phyloP scores from a whole-genome alignment of 306 rosid genomes.

The Casuarina glauca region DNA sequence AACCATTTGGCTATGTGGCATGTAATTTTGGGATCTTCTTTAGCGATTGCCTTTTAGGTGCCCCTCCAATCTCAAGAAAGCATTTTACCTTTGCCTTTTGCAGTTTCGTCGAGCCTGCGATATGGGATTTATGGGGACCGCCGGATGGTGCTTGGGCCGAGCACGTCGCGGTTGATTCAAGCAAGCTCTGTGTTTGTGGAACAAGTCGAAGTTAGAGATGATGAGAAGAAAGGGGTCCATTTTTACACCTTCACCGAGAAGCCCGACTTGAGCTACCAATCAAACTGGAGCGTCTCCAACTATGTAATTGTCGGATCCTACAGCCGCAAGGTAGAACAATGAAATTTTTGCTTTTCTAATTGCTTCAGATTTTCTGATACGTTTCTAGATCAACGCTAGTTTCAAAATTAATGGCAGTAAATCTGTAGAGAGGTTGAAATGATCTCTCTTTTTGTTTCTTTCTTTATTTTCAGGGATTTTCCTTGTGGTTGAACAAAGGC shows the following conservation, averaged over 20 bases:
- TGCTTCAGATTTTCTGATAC: too few species aligned
- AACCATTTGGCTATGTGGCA: conserved; percentile 77
- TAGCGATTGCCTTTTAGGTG: neutral
- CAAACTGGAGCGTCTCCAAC: conserved; percentile 53
- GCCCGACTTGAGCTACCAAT: conserved; percentile 46
- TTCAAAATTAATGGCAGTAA: neutral
- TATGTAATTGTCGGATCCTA: conserved; percentile 42
- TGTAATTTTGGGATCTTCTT: conserved; percentile 51
- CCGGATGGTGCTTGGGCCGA: conserved; percentile 61
- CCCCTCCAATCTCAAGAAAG: conserved; percentile 33
- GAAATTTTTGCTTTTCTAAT: neutral
- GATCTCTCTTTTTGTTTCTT: neutral
- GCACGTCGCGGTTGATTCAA: conserved; percentile 64
- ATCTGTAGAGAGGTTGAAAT: conserved; percentile 14
- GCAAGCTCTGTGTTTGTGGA: conserved; percentile 55
- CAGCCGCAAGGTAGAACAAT: conserved; percentile 50
- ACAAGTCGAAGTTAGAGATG: conserved; percentile 40
- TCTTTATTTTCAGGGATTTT: conserved; percentile 51
- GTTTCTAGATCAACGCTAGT: neutral
- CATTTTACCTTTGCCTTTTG: conserved; percentile 7
- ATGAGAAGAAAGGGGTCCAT: conserved; percentile 29
- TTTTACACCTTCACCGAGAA: conserved; percentile 51
- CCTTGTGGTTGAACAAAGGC: conserved; percentile 75
- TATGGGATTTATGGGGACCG: conserved; percentile 64
- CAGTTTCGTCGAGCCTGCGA: conserved; percentile 58